These are phyloP conservation scores for Saturnispora hagleri DNA, from an alignment of 805 yeast genomes.

Conservation along the genomic window DNA sequence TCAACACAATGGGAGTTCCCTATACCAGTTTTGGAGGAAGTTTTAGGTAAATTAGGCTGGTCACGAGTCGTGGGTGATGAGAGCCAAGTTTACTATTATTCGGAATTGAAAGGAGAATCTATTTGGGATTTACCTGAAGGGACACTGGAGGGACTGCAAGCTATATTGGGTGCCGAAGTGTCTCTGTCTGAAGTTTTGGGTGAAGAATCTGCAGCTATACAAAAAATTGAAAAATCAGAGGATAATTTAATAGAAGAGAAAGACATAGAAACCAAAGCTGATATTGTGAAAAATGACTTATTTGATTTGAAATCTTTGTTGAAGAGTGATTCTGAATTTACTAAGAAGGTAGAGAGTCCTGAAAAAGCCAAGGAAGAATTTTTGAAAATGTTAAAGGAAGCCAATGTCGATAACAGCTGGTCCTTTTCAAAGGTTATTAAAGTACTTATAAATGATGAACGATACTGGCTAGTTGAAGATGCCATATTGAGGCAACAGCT, in stretches of 20 bases:
- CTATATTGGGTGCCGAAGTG: constrained; percentile 15
- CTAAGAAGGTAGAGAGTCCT: background rate
- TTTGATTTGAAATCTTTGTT: constrained; percentile 1
- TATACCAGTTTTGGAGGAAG: constrained; percentile 36
- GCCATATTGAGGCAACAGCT: constrained; percentile 48
- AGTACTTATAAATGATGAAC: constrained; percentile 44
- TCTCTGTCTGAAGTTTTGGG: constrained; percentile 6
- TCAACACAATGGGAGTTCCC: constrained; percentile 83
- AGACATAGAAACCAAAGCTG: background rate
- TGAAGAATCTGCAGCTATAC: background rate
- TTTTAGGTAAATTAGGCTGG: constrained; percentile 37
- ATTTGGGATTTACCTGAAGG: constrained; percentile 74
- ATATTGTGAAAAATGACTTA: background rate
- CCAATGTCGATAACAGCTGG: constrained; percentile 64
- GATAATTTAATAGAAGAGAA: background rate
- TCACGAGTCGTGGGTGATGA: constrained; percentile 38
- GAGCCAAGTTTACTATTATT: constrained; percentile 58
- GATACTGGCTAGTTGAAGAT: constrained; percentile 61
- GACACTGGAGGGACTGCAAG: constrained; percentile 17
- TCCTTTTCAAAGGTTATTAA: constrained; percentile 60
- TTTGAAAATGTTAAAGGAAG: constrained; percentile 41
- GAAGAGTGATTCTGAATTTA: constrained; percentile 7
- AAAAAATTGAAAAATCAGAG: background rate
- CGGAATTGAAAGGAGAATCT: constrained; percentile 52
- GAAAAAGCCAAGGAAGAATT: constrained; percentile 32